These are phyloP conservation scores for Cytospora mali DNA, from an alignment of 2,329 filamentous ascomycete species.

Conservation along the genomic window DNA sequence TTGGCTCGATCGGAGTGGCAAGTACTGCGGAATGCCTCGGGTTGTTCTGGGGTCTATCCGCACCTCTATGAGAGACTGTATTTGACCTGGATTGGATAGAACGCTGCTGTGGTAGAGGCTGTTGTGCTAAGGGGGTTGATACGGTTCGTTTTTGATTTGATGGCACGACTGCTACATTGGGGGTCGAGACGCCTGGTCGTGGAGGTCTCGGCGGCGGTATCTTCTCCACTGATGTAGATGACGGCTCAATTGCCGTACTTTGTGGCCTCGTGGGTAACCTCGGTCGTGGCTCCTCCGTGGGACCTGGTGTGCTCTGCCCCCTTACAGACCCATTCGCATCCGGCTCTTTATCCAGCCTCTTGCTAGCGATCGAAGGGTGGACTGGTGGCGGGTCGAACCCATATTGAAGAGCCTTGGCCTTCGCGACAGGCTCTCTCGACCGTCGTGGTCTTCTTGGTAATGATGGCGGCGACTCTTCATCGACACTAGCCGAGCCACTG, in stretches of 20 bases:
- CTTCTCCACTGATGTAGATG: slow-evolving; percentile 35
- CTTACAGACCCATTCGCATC: slow-evolving; percentile 46
- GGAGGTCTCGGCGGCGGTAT: slow-evolving; percentile 50
- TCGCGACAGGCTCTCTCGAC: slow-evolving; percentile 40
- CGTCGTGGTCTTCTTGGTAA: slow-evolving; percentile 56
- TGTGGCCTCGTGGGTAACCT: slow-evolving; percentile 54
- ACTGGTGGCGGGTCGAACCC: slow-evolving; percentile 56
- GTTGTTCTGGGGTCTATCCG: slow-evolving; percentile 43
- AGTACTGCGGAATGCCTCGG: slow-evolving; percentile 37
- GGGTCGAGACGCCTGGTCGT: slow-evolving; percentile 36
- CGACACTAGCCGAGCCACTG: slow-evolving; percentile 60
- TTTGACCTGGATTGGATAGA: slow-evolving; percentile 49
- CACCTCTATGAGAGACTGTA: slow-evolving; percentile 49
- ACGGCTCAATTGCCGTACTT: slow-evolving; percentile 38
- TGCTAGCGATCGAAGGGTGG: slow-evolving; percentile 51
- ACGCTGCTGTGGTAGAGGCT: slow-evolving; percentile 45
- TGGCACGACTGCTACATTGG: slow-evolving; percentile 6
- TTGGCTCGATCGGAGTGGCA: slow-evolving; percentile 12
- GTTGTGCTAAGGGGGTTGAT: slow-evolving; percentile 50
- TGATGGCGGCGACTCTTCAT: slow-evolving; percentile 53
- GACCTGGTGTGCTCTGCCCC: slow-evolving; percentile 43
- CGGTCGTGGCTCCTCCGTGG: slow-evolving; percentile 49
- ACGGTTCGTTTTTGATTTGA: slow-evolving; percentile 46
- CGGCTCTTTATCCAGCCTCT: slow-evolving; percentile 48
- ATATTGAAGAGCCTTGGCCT: slow-evolving; percentile 39